phyloP scores from a whole-genome alignment of 345 rosid genomes.

The Cardamine occulta region DNA sequence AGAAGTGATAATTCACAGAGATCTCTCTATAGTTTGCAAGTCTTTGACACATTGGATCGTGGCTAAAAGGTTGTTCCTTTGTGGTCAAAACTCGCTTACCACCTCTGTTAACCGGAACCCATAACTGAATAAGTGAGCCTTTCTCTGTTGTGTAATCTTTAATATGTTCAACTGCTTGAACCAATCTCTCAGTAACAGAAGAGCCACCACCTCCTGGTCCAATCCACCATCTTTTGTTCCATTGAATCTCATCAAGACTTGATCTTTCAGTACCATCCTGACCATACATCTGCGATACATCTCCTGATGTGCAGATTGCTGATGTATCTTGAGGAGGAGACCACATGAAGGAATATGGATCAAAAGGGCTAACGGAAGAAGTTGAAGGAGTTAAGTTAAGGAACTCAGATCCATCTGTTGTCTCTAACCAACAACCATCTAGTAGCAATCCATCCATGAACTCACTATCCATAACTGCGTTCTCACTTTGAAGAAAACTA shows the following conservation, averaged over 20 bases:
- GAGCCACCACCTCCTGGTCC: constrained; percentile 55
- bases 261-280: constrained; percentile 48
- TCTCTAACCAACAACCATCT: constrained; percentile 94
- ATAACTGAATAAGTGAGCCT: constrained; percentile 78
- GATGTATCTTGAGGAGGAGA: constrained; percentile 48
- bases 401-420: constrained; percentile 84
- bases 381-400: constrained; percentile 51
- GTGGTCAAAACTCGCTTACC: constrained; percentile 68
- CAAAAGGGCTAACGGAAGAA: constrained; percentile 49
- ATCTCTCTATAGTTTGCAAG: constrained; percentile 78
- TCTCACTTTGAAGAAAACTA: constrained; percentile 49
- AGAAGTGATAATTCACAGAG: constrained; percentile 72
- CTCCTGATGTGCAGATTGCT: constrained; percentile 37
- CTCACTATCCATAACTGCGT: constrained; percentile 66
- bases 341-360: constrained; percentile 53
- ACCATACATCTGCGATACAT: constrained; percentile 38
- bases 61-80: constrained; percentile 69
- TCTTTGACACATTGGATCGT: constrained; percentile 57
- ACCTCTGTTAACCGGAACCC: constrained; percentile 85
- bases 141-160: constrained; percentile 62
- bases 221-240: constrained; percentile 72
- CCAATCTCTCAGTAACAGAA: constrained; percentile 71
- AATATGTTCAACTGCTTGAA: constrained; percentile 64
- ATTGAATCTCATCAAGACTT: constrained; percentile 41
- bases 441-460: constrained; percentile 78